A percentile compares a stretch with the other conserved stretches of the same genome.
phyloP scores from a whole-genome alignment of 257 asterid genomes.

The Nicotiana tabacum region DNA sequence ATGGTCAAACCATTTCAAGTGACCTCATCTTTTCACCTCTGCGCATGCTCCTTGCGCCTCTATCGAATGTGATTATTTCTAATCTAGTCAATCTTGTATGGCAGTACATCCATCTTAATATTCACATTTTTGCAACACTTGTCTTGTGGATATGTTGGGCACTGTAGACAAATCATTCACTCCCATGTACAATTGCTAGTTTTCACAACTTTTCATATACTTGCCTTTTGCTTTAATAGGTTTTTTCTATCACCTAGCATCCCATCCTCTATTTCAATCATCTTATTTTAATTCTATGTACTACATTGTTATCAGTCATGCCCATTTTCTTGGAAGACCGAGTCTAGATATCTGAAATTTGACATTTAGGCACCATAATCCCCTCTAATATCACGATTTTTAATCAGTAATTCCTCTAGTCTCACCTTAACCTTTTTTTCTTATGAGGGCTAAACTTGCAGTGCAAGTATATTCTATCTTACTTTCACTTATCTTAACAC shows the following conservation, averaged over 20 bases:
- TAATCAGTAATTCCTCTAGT: neutral
- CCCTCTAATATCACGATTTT: neutral
- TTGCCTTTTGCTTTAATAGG: neutral
- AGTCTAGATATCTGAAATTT: neutral
- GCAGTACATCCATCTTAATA: neutral
- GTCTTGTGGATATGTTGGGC: neutral
- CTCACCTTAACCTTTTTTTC: neutral
- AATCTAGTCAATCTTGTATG: neutral
- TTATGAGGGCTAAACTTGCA: neutral
- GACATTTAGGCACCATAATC: neutral
- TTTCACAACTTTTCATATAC: neutral
- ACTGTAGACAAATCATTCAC: neutral
- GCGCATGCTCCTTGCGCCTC: neutral
- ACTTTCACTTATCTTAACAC: neutral
- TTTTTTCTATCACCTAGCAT: neutral
- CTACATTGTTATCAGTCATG: neutral
- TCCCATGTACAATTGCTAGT: neutral
- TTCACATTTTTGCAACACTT: neutral
- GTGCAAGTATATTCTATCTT: neutral
- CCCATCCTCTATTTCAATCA: neutral
- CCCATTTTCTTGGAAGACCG: neutral
- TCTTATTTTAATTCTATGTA: too few relatives aligned
- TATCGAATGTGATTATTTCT: neutral
- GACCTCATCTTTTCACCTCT: neutral
- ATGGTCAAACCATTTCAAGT: neutral